Evolutionary conservation across 768 basidiomycete species (phyloP), one percentile per base, ranked within the genome.

Genomic region (Pulveroboletus sp.): DNA sequence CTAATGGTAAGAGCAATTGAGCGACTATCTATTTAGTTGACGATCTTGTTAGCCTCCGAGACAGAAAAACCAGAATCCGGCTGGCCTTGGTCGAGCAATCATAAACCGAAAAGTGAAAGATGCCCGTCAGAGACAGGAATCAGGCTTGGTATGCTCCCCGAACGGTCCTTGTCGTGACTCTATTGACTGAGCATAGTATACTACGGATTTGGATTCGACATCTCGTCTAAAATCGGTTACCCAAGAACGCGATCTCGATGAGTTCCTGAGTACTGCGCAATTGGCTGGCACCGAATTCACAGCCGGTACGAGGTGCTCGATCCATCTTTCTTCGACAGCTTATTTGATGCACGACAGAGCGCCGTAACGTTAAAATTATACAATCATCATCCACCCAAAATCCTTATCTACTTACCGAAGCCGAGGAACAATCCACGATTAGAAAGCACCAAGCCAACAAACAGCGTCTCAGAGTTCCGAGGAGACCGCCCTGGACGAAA

Each of bases 251-350:
- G 94, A 97, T 72, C 75, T 99, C 17, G 94, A 97, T 57, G 95
- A 94, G 69, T 99, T 99, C 66, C 69, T 99, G 47, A 94, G 82
- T 62, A 97, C 91, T 12, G 97, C 97, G 10, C 89, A 93, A 59
- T 74, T 99, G 46, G 97, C 97, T 13, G 95, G 88, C 43, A 89
- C 89, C 11, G 92, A 99, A 59, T 99, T 99, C 63, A 90, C 92
- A 16, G 95, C 95, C 31, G 95, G 94, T 95, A 51, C 31, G 80
- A 59, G 21, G 25, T 42, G 32, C 32, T 33, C 36, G 17, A 31
- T 43, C 10, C 21, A 24, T 27, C 14, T 34, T 11, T 19, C n/a
- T 33, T 42, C 23, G 20, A 47, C 21, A 41, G 35, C 59, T 44
- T 25, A 51, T 50, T 36, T 48, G 19, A 41, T 23, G 24, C 2